A percentile compares a stretch with the other conserved stretches of the same genome.
Evolutionary conservation across 106 monocot species (phyloP).

Genomic region (Phalaenopsis equestris): DNA sequence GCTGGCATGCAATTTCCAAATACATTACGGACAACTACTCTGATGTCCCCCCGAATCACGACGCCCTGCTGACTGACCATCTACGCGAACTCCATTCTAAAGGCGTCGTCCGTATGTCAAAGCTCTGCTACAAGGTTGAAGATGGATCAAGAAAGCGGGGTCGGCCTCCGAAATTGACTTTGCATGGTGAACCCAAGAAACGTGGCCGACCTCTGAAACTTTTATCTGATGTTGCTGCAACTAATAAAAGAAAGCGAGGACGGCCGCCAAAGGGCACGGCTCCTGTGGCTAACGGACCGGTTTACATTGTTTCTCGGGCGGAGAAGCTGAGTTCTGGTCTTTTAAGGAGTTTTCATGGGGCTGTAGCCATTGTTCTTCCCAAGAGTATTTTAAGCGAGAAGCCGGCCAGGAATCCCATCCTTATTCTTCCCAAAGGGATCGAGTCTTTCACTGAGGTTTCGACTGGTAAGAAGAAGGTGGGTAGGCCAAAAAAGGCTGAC

Average conservation of each 20-base stretch:
- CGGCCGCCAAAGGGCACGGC: neutral
- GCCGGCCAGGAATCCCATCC: neutral
- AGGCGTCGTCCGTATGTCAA: conserved; percentile 10
- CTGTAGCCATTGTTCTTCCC: conserved; percentile 3
- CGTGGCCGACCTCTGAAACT: conserved; percentile 11
- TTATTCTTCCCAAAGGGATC: neutral
- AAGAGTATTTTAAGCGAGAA: neutral
- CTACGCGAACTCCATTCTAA: conserved; percentile 10
- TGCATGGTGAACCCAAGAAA: neutral
- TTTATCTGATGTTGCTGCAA: neutral
- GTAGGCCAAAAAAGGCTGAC: neutral
- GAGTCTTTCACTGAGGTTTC: neutral
- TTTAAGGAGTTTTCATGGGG: neutral
- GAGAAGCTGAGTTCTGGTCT: neutral
- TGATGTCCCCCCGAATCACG: conserved; percentile 8
- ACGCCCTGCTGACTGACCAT: conserved; percentile 11
- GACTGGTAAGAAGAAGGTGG: neutral
- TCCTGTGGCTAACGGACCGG: neutral
- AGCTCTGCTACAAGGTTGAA: conserved; percentile 15
- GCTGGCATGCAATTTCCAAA: conserved; percentile 14
- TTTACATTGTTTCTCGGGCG: neutral
- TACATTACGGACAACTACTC: conserved; percentile 10
- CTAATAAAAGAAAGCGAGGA: conserved; percentile 3
- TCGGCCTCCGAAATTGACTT: conserved; percentile 7
- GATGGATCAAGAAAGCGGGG: conserved; percentile 4